Conservation (phyloP, 106 monocot genomes). For the Platanthera zijinensis region DNA sequence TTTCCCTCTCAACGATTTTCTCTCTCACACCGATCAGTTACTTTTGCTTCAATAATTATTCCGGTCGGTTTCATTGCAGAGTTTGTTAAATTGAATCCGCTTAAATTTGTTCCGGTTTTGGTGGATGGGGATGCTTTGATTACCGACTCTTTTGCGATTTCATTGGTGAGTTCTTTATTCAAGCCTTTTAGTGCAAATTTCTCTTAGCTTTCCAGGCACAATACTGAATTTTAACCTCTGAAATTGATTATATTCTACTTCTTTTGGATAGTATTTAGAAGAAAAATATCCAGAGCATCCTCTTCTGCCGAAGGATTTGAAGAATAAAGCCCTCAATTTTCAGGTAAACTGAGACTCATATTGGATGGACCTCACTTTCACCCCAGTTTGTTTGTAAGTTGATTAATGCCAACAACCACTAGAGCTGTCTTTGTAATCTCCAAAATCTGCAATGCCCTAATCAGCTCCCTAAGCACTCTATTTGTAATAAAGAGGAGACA, state of each 20-base stretch:
- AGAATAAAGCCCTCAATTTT: slow-evolving; percentile 40
- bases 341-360: slow-evolving; percentile 23
- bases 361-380: no score
- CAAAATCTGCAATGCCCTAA: no score
- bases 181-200: neutral
- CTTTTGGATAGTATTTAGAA: slow-evolving; percentile 36
- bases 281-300: slow-evolving; percentile 43
- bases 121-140: slow-evolving; percentile 33
- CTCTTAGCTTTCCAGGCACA: neutral
- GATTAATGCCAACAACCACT: no score
- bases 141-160: slow-evolving; percentile 39
- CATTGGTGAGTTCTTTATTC: slow-evolving; percentile 20
- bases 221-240: neutral
- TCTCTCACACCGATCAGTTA: neutral
- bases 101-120: slow-evolving; percentile 40
- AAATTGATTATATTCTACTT: neutral
- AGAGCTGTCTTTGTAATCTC: no score
- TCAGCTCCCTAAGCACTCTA: no score
- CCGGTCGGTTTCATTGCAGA: slow-evolving; percentile 12
- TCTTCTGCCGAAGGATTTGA: slow-evolving; percentile 38
- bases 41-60: neutral
- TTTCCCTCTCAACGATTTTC: neutral
- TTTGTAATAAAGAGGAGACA: no score
- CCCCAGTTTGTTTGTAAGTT: no score
- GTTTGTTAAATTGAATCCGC: slow-evolving; percentile 38